Base-by-base conservation (phyloP, 2,329 filamentous ascomycete genomes). In the Karstenula rhodostoma region DNA sequence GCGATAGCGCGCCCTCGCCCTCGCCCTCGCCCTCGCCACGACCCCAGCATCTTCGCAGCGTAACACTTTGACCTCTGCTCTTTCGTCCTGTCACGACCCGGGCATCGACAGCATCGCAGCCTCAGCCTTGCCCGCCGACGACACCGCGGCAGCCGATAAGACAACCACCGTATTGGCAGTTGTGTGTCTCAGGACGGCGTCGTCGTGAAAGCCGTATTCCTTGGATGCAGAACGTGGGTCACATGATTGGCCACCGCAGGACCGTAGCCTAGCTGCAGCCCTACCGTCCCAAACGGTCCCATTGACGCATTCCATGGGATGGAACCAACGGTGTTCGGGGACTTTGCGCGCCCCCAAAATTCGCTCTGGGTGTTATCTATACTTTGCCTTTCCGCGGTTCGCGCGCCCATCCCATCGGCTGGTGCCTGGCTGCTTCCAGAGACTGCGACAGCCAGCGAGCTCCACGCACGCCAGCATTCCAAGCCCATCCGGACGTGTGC, bases 221-320 rank as follows among this genome's bases (percentile, higher is more conserved):
- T 35, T 40, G 40, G 29, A 44, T 54, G 52, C 29, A 35, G 42
- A 55, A 55, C 52, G 52, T 63, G 61, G 25, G 29, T 17, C 32
- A 13, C 32, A 49, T 54, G 42, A 63, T 63, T 63, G 57, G 59
- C 17, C 17, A n/a, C 40, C 49, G 49, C 29, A 32, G 29, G 8
- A 32, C 29, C 29, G 8, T 10, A 6, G 8, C 29, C 29, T 10
- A 32, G 29, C 29, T 10, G 29, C 29, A 32, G 51, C 51, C 37
- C 37, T 43, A 19, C 23, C 37, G 23, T 23, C 47, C 32, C 43
- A 29, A 42, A 22, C 37, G 27, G 15, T 32, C 50, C 33, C 33
- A 25, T 29, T 22, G 22, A 29, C 13, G 44, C 44, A 47, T 47
- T 40, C 40, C 33, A n/a, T 51, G 48, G 29, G 12, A 29, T 7